Conservation (phyloP, 805 yeast species). For the Isabelozyma pseudorhagii region DNA sequence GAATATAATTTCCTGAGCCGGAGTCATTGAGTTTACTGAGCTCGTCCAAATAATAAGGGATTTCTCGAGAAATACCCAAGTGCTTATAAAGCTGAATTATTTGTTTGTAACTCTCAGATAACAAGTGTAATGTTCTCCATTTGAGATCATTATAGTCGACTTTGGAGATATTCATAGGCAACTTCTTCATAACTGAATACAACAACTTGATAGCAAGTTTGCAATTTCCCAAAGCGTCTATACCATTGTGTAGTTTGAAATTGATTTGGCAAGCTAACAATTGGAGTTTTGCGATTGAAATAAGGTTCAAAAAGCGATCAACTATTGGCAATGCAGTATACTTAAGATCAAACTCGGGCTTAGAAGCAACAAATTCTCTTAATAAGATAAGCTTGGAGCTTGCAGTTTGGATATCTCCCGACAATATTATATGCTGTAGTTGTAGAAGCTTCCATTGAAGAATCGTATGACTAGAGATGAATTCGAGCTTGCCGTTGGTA, state of each 20-base stretch:
- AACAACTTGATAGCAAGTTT: slow-evolving; percentile 51
- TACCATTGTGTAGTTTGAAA: slow-evolving; percentile 11
- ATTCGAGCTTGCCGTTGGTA: not conserved
- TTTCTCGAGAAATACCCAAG: slow-evolving; percentile 58
- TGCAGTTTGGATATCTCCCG: slow-evolving; percentile 15
- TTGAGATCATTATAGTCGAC: slow-evolving; percentile 22
- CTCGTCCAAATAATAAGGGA: slow-evolving; percentile 53
- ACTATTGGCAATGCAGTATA: slow-evolving; percentile 8
- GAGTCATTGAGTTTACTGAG: slow-evolving; percentile 35
- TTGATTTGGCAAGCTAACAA: slow-evolving; percentile 22
- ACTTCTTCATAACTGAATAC: slow-evolving; percentile 50
- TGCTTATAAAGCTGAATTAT: slow-evolving; percentile 40
- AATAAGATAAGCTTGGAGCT: slow-evolving; percentile 20
- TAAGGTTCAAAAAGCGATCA: slow-evolving; percentile 22
- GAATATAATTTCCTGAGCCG: slow-evolving; percentile 19
- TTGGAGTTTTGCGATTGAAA: slow-evolving; percentile 35
- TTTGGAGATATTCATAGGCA: slow-evolving; percentile 14
- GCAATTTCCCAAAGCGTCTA: slow-evolving; percentile 34
- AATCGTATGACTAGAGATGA: slow-evolving; percentile 8
- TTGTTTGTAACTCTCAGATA: slow-evolving; percentile 36
- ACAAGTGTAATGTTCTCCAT: slow-evolving; percentile 30
- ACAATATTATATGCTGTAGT: slow-evolving; percentile 21
- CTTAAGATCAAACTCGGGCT: slow-evolving; percentile 25
- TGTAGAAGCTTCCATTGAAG: slow-evolving; percentile 26
- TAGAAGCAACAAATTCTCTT: slow-evolving; percentile 16